A percentile compares a stretch with the other conserved stretches of the same genome.
These are phyloP conservation scores for Phytophthora pluvialis DNA, from an alignment of 352 stramenopile genomes.

Conservation along the genomic window DNA sequence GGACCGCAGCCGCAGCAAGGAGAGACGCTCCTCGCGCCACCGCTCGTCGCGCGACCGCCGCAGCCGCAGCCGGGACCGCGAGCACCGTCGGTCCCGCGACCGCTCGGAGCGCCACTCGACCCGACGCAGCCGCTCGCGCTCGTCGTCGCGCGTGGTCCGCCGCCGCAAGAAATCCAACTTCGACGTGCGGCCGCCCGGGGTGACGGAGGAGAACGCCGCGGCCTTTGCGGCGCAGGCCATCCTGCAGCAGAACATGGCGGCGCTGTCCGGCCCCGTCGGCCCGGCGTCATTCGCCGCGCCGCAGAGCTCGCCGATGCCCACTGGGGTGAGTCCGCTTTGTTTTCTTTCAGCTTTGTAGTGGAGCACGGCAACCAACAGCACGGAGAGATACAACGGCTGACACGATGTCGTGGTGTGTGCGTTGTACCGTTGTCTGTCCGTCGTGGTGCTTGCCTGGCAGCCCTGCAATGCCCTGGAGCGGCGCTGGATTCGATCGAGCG, in stretches of 20 bases:
- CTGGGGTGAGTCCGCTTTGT: constrained; percentile 30
- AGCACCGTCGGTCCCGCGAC: constrained; percentile 40
- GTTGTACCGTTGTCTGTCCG: constrained; percentile 60
- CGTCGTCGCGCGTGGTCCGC: constrained; percentile 52
- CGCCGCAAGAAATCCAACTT: constrained; percentile 84
- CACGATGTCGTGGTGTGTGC: constrained; percentile 53
- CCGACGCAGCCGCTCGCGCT: constrained; percentile 51
- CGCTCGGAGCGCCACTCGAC: constrained; percentile 50
- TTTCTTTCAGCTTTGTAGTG: constrained; percentile 2
- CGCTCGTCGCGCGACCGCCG: constrained; percentile 50
- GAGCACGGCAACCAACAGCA: constrained; percentile 32
- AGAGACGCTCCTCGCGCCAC: constrained; percentile 48
- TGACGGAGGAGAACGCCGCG: constrained; percentile 84
- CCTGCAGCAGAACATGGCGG: constrained; percentile 84
- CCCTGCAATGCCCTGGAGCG: constrained; percentile 24
- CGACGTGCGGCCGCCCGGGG: constrained; percentile 78
- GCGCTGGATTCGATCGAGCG: constrained; percentile 23
- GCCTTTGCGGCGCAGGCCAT: constrained; percentile 86
- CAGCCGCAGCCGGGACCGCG: constrained; percentile 48
- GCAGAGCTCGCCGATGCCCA: constrained; percentile 25
- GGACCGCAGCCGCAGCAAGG: constrained; percentile 43
- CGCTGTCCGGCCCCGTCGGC: constrained; percentile 65
- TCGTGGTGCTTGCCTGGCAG: constrained; percentile 39
- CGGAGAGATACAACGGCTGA: constrained; percentile 50
- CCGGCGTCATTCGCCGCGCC: constrained; percentile 66